Base-by-base conservation (phyloP, 176 grass and related monocot genomes). In the Dendrocalamus sinicus region DNA sequence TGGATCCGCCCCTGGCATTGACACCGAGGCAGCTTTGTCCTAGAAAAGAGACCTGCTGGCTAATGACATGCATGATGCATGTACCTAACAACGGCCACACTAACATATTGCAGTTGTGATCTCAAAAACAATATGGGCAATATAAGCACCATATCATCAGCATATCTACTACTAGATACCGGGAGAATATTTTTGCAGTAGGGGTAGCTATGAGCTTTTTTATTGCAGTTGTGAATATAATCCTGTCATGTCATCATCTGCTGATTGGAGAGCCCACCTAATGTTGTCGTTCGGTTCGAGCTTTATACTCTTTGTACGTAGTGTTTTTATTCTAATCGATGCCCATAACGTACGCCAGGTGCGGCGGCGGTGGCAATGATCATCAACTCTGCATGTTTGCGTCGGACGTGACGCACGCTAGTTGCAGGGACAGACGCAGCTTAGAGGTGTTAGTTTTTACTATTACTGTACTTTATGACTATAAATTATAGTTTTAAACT, bases 181-280 rank as follows among this genome's bases (percentile, higher is more conserved):
- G 20, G 20, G 4, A 13, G 24, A 80, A 67, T 67, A 80, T 80
- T 66, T 80, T 5, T 52, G 22, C 66, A 12, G 66, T 43, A 44
- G 22, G 16, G 13, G 9, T 23, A 57, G 48, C 46, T 26, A 57
- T 8, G 19, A 6, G 3, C 12, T 81, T 57, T 45, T 37, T 37
- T 53, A 11, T 47, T 69, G 47, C 64, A 9, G 64, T 5, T 12
- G 51, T 69, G 64, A 81, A 81, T 81, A 70, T 58, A 82, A 70
- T 70, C 35, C 79, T 70, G 35, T 58, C 51, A 70, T 28, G 66
- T 82, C 50, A 71, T 58, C 35, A 44, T 41, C 50, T 70, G 12
- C 12, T 15, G 51, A 82, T 82, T 70, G 71, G 79, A 70, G 10
- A 14, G 5, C 51, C 22, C 66, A 70, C 66, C 79, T 0, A 82